phyloP scores from a whole-genome alignment of 2,329 filamentous ascomycete species.

The Didymella exigua region DNA sequence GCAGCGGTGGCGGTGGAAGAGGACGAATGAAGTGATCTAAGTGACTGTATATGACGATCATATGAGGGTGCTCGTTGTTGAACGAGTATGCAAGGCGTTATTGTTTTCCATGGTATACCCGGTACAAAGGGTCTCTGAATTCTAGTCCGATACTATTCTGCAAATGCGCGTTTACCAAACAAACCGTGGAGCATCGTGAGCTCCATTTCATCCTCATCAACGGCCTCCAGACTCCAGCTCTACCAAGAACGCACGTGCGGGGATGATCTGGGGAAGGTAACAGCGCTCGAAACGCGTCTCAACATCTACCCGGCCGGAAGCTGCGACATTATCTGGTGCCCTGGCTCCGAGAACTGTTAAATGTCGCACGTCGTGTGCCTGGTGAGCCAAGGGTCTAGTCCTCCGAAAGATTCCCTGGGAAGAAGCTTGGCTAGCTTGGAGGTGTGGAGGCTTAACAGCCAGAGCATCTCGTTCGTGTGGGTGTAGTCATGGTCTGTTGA shows the following conservation, averaged over 20 bases:
- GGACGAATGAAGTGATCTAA: neutral
- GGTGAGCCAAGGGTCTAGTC: constrained; percentile 6
- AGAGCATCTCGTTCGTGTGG: neutral
- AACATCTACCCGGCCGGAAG: neutral
- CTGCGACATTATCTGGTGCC: neutral
- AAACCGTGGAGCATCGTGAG: too few species aligned
- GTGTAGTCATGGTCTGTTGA: neutral
- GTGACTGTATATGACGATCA: neutral
- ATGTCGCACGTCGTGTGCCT: constrained; percentile 4
- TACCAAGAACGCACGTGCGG: neutral
- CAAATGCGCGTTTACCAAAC: neutral
- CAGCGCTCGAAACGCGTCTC: neutral
- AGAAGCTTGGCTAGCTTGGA: constrained; percentile 3
- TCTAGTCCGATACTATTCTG: neutral
- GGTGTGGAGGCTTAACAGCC: neutral
- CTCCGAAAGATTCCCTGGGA: constrained; percentile 5
- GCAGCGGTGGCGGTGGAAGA: neutral
- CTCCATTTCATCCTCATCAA: neutral
- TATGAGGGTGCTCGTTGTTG: neutral
- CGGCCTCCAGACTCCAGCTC: neutral
- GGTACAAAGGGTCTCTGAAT: neutral
- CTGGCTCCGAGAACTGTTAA: neutral
- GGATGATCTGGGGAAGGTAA: neutral
- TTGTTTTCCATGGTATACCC: constrained; percentile 1
- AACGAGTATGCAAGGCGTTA: neutral